Evolutionary conservation across 805 yeast genomes (phyloP), one percentile per base, ranked within the genome.

Genomic region (Ogataea naganishii): DNA sequence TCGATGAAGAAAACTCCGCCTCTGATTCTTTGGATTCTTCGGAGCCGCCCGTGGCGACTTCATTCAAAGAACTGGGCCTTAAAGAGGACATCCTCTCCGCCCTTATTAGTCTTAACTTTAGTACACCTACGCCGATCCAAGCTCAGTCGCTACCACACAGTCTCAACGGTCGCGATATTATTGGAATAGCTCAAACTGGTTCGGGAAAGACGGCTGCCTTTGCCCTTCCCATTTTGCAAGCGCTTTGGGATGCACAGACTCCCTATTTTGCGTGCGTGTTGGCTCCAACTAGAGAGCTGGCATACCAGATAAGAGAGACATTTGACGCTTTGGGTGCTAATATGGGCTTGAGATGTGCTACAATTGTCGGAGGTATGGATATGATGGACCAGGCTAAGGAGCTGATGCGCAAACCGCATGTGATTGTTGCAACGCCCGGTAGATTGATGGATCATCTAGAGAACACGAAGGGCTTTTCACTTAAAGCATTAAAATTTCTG

Each of bases 141-240:
- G 71, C 79, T 6, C 85, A 84, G 54, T 72, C 96, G 9, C 81
- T 89, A 38, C 97, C 97, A 1, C 80, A 81, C 41, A 96, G 95
- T 3, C 58, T 92, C 13, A 74, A 80, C 41, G 96, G 96, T 4
- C 75, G 85, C 40, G 98, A 89, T 58, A 79, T 89, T 27, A 86
- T 89, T 48, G 98, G 98, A 10, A 68, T 89, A 38, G 98, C 98
- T 0, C 96, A 89, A 49, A 89, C 98, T 0, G 98, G 98, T 26
- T 84, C 96, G 4, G 98, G 98, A 40, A 89, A 89, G 56, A 92
- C 98, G 0, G 98, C 97, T 0, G 98, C 98, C 0, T 92, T 92
- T 65, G 96, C 97, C 7, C 75, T 92, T 30, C 98, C 98, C 1
- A 84, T 92, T 26, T 65, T 92, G 19, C 96, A 92, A 53, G 77